Evolutionary conservation across 2,329 filamentous ascomycete species (phyloP).

Genomic region (Geosmithia flava): DNA sequence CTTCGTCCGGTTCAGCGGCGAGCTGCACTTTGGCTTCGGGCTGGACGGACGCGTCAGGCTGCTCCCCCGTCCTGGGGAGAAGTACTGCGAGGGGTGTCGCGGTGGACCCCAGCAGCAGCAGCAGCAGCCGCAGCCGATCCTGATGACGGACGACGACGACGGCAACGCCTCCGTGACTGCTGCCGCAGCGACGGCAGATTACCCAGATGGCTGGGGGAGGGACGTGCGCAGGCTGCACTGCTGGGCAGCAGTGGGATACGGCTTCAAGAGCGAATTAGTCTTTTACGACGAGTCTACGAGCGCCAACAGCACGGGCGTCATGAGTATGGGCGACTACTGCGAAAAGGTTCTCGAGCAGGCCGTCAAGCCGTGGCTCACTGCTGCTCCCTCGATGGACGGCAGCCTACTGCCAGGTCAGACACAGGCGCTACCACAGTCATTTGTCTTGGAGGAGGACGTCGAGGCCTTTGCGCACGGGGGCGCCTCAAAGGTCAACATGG

Average conservation of each 20-base stretch:
- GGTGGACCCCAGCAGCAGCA: neutral
- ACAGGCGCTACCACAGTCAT: constrained; percentile 3
- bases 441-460: constrained; percentile 21
- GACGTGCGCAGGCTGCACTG: constrained; percentile 20
- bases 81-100: constrained; percentile 14
- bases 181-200: constrained; percentile 4
- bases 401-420: neutral
- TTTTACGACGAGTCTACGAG: constrained; percentile 23
- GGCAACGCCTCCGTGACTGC: too few relatives aligned
- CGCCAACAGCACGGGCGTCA: constrained; percentile 15
- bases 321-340: constrained; percentile 21
- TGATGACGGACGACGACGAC: too few relatives aligned
- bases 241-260: constrained; percentile 21
- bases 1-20: constrained; percentile 19
- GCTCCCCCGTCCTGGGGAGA: constrained; percentile 20
- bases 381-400: neutral
- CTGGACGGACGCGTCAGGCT: constrained; percentile 22
- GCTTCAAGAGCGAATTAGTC: constrained; percentile 22
- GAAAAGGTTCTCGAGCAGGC: constrained; percentile 19
- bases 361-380: constrained; percentile 19
- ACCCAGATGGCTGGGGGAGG: constrained; percentile 13
- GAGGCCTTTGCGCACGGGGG: constrained; percentile 21
- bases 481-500: constrained; percentile 19
- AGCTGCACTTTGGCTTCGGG: constrained; percentile 24
- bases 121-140: neutral